phyloP scores from a whole-genome alignment of 2,329 filamentous ascomycete genomes.

The Thielaviopsis euricoi region DNA sequence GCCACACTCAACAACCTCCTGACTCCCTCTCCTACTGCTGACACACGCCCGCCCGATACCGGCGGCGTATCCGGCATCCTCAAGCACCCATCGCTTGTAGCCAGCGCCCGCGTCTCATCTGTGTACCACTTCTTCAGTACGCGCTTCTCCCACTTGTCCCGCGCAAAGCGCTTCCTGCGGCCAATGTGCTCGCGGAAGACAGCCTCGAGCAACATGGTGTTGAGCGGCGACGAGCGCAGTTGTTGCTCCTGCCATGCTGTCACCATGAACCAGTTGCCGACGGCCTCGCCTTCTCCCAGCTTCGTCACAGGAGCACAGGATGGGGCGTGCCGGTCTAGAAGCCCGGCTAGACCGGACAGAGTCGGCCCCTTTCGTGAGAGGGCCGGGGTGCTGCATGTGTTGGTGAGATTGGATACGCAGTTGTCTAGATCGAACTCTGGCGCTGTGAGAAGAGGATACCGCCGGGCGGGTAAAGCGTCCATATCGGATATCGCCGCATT shows the following conservation, averaged over 20 bases:
- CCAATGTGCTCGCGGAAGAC: neutral
- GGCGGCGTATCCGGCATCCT: conserved; percentile 52
- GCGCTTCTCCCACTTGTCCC: conserved; percentile 24
- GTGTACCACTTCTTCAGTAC: conserved; percentile 25
- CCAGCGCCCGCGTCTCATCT: conserved; percentile 18
- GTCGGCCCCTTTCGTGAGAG: neutral
- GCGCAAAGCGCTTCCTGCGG: neutral
- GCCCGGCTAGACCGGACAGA: neutral
- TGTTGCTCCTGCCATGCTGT: neutral
- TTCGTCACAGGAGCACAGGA: neutral
- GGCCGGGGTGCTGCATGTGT: neutral
- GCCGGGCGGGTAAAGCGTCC: neutral
- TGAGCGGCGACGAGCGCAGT: neutral
- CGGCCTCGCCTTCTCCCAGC: neutral
- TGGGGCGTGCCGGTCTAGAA: neutral
- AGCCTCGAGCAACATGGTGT: conserved; percentile 1
- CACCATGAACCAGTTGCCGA: neutral
- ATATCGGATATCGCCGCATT: neutral
- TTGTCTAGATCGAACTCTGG: neutral
- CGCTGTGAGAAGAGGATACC: conserved; percentile 4
- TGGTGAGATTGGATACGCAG: neutral
- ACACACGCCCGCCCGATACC: conserved; percentile 32
- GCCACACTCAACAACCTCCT: too few relatives aligned
- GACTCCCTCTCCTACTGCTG: conserved; percentile 24
- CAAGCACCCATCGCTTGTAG: conserved; percentile 28